These are phyloP conservation scores for Teratosphaeriaceae sp. DNA, from an alignment of 2,329 filamentous ascomycete genomes.

Conservation along the genomic window DNA sequence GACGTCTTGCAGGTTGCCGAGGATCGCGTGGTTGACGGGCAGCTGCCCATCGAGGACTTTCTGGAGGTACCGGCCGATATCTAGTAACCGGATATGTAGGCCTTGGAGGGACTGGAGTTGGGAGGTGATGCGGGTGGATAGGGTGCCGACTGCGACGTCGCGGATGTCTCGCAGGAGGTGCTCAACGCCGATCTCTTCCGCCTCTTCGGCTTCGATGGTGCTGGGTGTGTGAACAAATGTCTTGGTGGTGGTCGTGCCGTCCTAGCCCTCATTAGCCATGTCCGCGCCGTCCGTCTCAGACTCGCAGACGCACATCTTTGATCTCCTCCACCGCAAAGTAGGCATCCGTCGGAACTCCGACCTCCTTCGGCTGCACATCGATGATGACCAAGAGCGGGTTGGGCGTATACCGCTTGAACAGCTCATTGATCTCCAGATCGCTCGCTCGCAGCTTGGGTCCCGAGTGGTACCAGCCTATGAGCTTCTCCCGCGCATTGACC, in stretches of 20 bases:
- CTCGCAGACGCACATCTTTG: conserved; percentile 68
- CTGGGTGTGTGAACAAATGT: conserved; percentile 98
- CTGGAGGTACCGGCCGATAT: conserved; percentile 91
- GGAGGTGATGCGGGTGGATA: conserved; percentile 94
- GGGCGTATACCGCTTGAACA: conserved; percentile 98
- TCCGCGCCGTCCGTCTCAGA: conserved; percentile 13
- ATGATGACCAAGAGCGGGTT: conserved; percentile 96
- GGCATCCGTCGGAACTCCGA: conserved; percentile 94
- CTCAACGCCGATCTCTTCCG: conserved; percentile 97
- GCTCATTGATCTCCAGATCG: conserved; percentile 97
- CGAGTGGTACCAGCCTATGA: conserved; percentile 99
- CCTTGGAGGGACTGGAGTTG: conserved; percentile 97
- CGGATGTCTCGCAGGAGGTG: conserved; percentile 96
- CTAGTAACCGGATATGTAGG: conserved; percentile 84
- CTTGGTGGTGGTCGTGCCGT: conserved; percentile 92
- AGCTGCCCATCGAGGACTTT: conserved; percentile 91
- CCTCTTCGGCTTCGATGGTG: conserved; percentile 97
- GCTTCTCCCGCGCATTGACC: conserved; percentile 96
- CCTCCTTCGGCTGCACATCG: conserved; percentile 96
- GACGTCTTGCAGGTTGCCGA: conserved; percentile 97
- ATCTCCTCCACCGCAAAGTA: conserved; percentile 99
- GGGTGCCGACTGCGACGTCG: conserved; percentile 92
- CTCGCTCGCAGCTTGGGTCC: conserved; percentile 94
- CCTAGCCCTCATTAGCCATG: conserved; percentile 48
- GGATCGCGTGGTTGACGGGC: conserved; percentile 93